These are phyloP conservation scores for Gracilaria caudata DNA, from an alignment of 23 red algal species.

Conservation along the genomic window DNA sequence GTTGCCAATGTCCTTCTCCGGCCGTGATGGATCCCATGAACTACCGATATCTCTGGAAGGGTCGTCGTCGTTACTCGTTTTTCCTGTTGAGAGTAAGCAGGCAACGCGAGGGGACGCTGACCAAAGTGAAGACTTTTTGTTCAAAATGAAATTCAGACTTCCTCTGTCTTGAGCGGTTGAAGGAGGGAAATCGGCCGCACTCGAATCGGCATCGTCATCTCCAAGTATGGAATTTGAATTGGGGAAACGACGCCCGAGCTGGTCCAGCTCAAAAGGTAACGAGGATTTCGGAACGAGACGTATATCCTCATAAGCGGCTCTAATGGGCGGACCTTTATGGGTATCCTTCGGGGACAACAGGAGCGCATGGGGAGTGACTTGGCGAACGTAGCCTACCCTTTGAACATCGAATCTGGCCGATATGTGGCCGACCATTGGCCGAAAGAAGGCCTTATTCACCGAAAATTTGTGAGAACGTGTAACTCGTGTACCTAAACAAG, in stretches of 20 bases:
- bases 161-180: neutral
- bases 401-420: too few relatives aligned
- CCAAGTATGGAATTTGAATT: neutral
- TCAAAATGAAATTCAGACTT: neutral
- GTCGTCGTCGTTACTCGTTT: neutral
- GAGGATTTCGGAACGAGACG: constrained; percentile 16
- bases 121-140: neutral
- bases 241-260: neutral
- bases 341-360: constrained; percentile 10
- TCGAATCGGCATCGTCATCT: neutral
- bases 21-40: neutral
- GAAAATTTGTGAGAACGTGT: too few relatives aligned
- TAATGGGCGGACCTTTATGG: neutral
- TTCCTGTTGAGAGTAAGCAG: neutral
- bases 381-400: constrained; percentile 21
- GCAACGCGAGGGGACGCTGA: neutral
- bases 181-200: neutral
- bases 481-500: too few relatives aligned
- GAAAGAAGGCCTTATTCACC: too few relatives aligned
- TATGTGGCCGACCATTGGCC: too few relatives aligned
- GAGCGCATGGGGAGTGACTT: neutral
- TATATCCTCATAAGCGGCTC: constrained; percentile 52
- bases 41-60: neutral
- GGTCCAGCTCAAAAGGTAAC: constrained; percentile 14
- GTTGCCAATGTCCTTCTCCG: neutral